Percentiles rank a stretch among this genome's conserved stretches.
phyloP scores from a whole-genome alignment of 2,329 filamentous ascomycete genomes.

The Elsinoe arachidis region DNA sequence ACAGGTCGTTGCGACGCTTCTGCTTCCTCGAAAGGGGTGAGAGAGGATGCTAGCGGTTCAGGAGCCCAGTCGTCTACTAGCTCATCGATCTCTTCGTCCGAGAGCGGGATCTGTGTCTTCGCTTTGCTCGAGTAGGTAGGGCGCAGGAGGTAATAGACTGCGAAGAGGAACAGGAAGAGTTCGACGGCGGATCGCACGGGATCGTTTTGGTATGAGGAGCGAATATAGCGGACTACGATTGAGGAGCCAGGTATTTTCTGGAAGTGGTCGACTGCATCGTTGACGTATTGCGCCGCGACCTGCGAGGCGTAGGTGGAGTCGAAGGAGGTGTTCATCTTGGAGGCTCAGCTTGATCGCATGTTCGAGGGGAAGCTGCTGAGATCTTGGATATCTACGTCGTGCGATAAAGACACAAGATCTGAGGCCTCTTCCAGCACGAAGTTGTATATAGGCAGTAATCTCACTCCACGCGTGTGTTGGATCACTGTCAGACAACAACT shows the following conservation, averaged over 20 bases:
- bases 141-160: conserved; percentile 82
- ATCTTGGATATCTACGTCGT: no score
- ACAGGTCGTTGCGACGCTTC: conserved; percentile 81
- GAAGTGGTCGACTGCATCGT: conserved; percentile 45
- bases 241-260: conserved; percentile 89
- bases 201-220: conserved; percentile 95
- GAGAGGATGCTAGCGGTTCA: conserved; percentile 73
- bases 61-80: conserved; percentile 94
- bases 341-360: neutral
- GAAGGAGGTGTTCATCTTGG: conserved; percentile 9
- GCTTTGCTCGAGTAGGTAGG: conserved; percentile 89
- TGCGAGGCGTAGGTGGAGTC: conserved; percentile 12
- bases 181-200: conserved; percentile 90
- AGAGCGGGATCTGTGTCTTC: conserved; percentile 79
- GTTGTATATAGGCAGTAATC: no score
- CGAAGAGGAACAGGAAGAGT: conserved; percentile 87
- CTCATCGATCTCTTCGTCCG: conserved; percentile 95
- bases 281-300: conserved; percentile 16
- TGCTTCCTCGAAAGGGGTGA: conserved; percentile 64
- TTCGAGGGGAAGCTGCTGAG: neutral
- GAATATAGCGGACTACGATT: conserved; percentile 89
- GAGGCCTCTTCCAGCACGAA: no score
- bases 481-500: neutral
- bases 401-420: no score
- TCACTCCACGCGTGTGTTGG: neutral